Evolutionary conservation across 2,329 filamentous ascomycete species (phyloP), one percentile per base, ranked within the genome.

Genomic region (Phaeosphaeriaceae sp.): DNA sequence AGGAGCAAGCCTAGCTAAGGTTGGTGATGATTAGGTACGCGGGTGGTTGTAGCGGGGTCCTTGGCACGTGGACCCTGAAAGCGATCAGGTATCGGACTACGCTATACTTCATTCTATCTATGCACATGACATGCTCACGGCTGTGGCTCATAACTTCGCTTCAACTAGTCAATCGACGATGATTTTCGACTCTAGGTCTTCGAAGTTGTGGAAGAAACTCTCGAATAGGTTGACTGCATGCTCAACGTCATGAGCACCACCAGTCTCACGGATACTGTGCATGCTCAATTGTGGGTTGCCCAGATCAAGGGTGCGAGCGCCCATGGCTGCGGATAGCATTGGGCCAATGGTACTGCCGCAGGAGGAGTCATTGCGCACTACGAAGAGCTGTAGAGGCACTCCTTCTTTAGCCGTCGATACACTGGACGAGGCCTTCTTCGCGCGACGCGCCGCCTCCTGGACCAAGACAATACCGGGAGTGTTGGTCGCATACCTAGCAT

Each of bases 341-440:
- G 95, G 95, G 0, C 95, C 95, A 72, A 99, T 99, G 36, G 95
- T 99, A 81, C 91, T 94, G 55, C 95, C 95, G 77, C 95, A 99
- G 52, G 91, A 88, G 3, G 91, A 95, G 77, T 99, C 95, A 78
- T 99, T 99, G 73, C 93, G 88, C 48, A 98, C 94, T 42, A 99
- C 95, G 72, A 98, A 98, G 41, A 98, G 83, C 81, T 99, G 95
- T 53, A 99, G 85, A 15, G 95, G 95, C 20, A 98, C 93, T 22
- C 88, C 88, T 33, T 83, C 81, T 48, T 85, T 87, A 48, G 81
- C 76, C 13, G 80, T 77, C 13, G 74, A 73, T 7, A 71, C 65
- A 46, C 71, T 75, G 11, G 72, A 73, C 3, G 81, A 80, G 10
- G 82, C 80, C 70, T 79, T 78, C 69, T 87, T 88, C 31, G 82